Evolutionary conservation across 2,329 filamentous ascomycete genomes (phyloP), one percentile per base, ranked within the genome.

Genomic region (Ustilaginoidea virens): DNA sequence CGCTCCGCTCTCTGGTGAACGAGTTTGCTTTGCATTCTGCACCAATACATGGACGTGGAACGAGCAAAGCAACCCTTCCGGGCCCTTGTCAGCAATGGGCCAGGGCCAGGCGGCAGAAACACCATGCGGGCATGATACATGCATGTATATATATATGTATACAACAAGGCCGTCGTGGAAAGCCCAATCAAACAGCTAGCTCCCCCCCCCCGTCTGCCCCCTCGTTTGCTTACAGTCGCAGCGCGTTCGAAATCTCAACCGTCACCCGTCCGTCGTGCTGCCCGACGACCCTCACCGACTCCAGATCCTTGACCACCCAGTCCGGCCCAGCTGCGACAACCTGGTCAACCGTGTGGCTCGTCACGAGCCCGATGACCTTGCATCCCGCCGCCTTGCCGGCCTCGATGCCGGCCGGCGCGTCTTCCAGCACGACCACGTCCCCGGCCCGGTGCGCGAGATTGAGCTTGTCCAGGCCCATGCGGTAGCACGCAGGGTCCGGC

Each of bases 321-420:
- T 93, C 83, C 25, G 86, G 82, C n/a, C 71, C 76, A 4, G 83
- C 82, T 26, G 66, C 69, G 35, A 64, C 56, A 28, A 92, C 65
- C 56, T 86, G 70, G 41, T 74, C 70, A 25, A 76, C 59, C 16
- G 68, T 72, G 56, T 93, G 86, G 45, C 81, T 92, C 30, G 85
- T 93, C 31, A 80, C 71, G 30, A 94, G 57, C n/a, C 75, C 86
- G 25, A 92, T 56, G 9, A 93, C 86, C 46, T 69, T 75, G 58
- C 80, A 93, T 2, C 83, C 85, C 7, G 86, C 86, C 1, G 71
- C 80, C 55, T 86, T 92, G 27, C 85, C 86, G 17, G 85, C 74
- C 38, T 58, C 64, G 45, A 93, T 81, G 5, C 86, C 86, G 6
- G 83, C 81, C 5, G 86, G 85, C 32, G 81, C 81, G 56, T 94